Evolutionary conservation across 768 basidiomycete species (phyloP).

Genomic region (Termitomyces sp.): DNA sequence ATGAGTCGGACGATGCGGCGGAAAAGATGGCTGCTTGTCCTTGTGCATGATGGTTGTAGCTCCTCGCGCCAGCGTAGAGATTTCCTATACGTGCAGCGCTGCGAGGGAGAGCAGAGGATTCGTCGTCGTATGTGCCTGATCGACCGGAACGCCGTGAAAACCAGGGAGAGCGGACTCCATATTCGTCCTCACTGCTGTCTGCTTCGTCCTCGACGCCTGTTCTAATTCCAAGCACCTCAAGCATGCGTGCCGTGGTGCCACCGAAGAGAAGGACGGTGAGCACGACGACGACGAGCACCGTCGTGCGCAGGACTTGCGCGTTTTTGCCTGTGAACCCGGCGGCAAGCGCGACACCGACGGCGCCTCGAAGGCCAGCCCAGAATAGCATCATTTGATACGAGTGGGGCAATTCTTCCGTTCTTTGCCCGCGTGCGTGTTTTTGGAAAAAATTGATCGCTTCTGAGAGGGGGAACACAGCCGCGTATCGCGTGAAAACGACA

Average conservation of each 20-base stretch:
- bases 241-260: slow-evolving; percentile 95
- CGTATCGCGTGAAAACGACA: slow-evolving; percentile 93
- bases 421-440: slow-evolving; percentile 77
- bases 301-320: slow-evolving; percentile 86
- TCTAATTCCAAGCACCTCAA: slow-evolving; percentile 93
- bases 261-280: slow-evolving; percentile 94
- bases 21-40: slow-evolving; percentile 49
- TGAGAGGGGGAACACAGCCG: slow-evolving; percentile 92
- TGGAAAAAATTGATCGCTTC: slow-evolving; percentile 94
- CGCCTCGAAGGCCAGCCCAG: slow-evolving; percentile 96
- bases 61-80: slow-evolving; percentile 48
- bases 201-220: slow-evolving; percentile 95
- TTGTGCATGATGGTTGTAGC: slow-evolving; percentile 61
- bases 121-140: slow-evolving; percentile 44
- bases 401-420: slow-evolving; percentile 90
- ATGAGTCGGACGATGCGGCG: slow-evolving; percentile 70
- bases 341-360: slow-evolving; percentile 96
- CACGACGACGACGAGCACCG: slow-evolving; percentile 94
- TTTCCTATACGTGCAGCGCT: slow-evolving; percentile 46
- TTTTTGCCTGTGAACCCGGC: slow-evolving; percentile 95
- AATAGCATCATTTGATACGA: slow-evolving; percentile 99
- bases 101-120: slow-evolving; percentile 35
- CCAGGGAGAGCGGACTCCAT: slow-evolving; percentile 31
- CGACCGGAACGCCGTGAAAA: slow-evolving; percentile 37
- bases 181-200: slow-evolving; percentile 53